phyloP scores from a whole-genome alignment of 2,329 filamentous ascomycete species.

The Thermochaetoides dissita region DNA sequence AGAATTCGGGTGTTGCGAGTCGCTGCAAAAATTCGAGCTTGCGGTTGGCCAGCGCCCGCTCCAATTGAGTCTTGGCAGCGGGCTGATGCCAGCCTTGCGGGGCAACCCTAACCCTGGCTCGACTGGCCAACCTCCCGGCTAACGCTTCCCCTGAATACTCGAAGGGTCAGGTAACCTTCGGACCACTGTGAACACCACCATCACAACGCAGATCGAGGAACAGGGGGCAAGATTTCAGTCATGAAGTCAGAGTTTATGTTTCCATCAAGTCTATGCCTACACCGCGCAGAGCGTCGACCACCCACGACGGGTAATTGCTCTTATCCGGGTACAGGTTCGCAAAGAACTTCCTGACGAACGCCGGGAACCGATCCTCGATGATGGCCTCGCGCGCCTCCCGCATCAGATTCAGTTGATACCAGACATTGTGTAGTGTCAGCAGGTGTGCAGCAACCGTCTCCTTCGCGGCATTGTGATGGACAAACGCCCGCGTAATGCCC shows the following conservation, averaged over 20 bases:
- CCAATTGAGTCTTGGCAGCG: neutral
- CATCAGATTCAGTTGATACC: conserved; percentile 83
- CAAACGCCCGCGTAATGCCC: conserved; percentile 73
- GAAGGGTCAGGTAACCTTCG: no score
- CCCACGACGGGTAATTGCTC: conserved; percentile 66
- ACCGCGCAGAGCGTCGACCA: conserved; percentile 58
- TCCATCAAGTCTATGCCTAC: conserved; percentile 67
- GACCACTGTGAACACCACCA: no score
- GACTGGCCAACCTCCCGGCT: neutral
- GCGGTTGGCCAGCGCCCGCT: neutral
- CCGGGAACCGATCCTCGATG: conserved; percentile 65
- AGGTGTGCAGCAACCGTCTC: conserved; percentile 81
- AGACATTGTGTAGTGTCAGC: conserved; percentile 89
- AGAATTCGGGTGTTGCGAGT: conserved; percentile 1
- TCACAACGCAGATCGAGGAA: no score
- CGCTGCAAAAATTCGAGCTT: conserved; percentile 13
- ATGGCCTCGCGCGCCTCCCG: conserved; percentile 59
- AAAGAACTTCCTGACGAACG: conserved; percentile 70
- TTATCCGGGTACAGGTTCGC: conserved; percentile 52
- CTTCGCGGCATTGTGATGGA: conserved; percentile 84
- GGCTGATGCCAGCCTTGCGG: conserved; percentile 1
- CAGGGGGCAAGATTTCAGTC: neutral
- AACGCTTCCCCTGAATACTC: no score
- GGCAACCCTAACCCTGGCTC: conserved; percentile 10
- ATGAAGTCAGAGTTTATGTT: conserved; percentile 7